Conservation (phyloP, 345 rosid genomes). For the Diplotaxis tenuifolia region DNA sequence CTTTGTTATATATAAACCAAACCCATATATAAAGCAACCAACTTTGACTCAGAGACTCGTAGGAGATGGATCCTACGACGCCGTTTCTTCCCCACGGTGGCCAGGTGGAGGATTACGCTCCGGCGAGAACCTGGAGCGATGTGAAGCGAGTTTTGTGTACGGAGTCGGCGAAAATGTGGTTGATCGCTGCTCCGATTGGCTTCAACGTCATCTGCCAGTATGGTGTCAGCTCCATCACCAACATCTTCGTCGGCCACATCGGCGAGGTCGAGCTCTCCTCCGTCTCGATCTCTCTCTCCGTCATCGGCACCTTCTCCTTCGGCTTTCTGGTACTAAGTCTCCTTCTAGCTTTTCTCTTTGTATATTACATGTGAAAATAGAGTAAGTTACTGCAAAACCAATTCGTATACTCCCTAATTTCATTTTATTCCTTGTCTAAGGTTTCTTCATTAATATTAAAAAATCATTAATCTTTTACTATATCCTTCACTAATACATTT, state of each 20-base stretch:
- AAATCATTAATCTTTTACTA: too few relatives aligned
- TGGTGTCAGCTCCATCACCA: conserved; percentile 53
- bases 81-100: conserved; percentile 41
- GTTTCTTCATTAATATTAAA: too few relatives aligned
- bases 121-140: conserved; percentile 45
- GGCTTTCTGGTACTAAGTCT: conserved; percentile 55
- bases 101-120: conserved; percentile 42
- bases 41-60: conserved; percentile 7
- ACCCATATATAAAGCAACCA: conserved; percentile 20
- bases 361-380: too few relatives aligned
- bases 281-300: conserved; percentile 62
- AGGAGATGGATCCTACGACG: conserved; percentile 48
- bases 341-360: background rate
- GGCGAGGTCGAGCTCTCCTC: conserved; percentile 69
- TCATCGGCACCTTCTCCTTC: conserved; percentile 70
- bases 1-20: conserved; percentile 28
- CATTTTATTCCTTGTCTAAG: too few relatives aligned
- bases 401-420: too few relatives aligned
- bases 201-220: conserved; percentile 55
- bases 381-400: too few relatives aligned
- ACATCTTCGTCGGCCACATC: conserved; percentile 64
- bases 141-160: conserved; percentile 41
- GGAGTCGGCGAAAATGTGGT: conserved; percentile 62
- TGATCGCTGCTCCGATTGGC: conserved; percentile 56
- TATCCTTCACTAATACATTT: too few relatives aligned